These are phyloP conservation scores for Penicilliopsis zonata DNA, from an alignment of 495 filamentous ascomycete genomes.

Conservation along the genomic window DNA sequence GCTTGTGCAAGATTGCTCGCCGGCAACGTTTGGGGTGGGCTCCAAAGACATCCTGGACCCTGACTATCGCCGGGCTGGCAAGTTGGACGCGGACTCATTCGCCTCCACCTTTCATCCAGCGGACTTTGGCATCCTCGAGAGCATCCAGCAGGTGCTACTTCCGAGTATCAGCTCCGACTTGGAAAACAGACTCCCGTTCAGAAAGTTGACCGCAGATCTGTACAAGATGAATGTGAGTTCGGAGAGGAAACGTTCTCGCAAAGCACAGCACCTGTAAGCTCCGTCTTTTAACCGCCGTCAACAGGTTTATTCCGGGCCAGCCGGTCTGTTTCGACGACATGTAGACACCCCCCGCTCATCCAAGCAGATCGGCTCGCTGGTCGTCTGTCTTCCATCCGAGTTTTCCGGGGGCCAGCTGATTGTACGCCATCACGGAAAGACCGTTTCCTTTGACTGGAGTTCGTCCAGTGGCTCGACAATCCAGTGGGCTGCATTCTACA, in stretches of 20 bases:
- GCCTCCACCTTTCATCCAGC: slow-evolving; percentile 38
- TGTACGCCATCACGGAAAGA: no score
- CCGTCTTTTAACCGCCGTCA: neutral
- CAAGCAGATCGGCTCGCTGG: no score
- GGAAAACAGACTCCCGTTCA: slow-evolving; percentile 3
- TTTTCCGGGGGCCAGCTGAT: no score
- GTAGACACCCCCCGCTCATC: no score
- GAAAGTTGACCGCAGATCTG: slow-evolving; percentile 29
- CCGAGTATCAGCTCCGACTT: slow-evolving; percentile 15
- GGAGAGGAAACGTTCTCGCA: no score
- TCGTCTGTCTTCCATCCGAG: no score
- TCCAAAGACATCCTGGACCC: slow-evolving; percentile 36
- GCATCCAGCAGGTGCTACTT: slow-evolving; percentile 33
- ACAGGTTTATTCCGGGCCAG: slow-evolving; percentile 39
- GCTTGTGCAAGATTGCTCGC: no score
- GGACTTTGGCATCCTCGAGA: slow-evolving; percentile 37
- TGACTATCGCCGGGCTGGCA: slow-evolving; percentile 36
- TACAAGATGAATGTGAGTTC: slow-evolving; percentile 50
- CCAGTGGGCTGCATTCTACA: slow-evolving; percentile 51
- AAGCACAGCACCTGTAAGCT: no score
- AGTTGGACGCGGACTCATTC: slow-evolving; percentile 33
- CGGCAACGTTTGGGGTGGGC: slow-evolving; percentile 35
- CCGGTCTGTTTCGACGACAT: no score
- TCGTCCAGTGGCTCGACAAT: slow-evolving; percentile 12
- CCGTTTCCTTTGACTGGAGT: slow-evolving; percentile 41